Evolutionary conservation across 495 filamentous ascomycete genomes (phyloP), one percentile per base, ranked within the genome.

Genomic region (Oidiodendron maius): DNA sequence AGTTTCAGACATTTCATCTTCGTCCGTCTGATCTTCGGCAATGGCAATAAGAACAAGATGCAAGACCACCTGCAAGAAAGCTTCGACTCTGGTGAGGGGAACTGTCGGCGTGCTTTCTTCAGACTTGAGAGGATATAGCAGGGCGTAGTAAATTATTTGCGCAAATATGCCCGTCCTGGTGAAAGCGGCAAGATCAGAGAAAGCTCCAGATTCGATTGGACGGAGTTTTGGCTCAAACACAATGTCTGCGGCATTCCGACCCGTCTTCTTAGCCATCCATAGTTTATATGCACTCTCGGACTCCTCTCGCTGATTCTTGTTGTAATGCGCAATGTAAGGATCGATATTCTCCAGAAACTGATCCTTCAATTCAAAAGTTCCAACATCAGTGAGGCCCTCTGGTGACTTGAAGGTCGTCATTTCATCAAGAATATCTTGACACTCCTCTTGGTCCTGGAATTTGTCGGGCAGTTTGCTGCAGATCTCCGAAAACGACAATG

Each of bases 271-370:
- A 8, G 89, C 84, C 69, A 91, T 79, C 75, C 87, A 84, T 43
- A 82, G 83, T 47, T 81, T 86, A 64, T 90, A 96, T 15, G 87
- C 84, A 46, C 74, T 83, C 68, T 99, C 93, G 0, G 91, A 87
- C 61, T 99, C 93, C 57, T 99, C 93, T 21, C 93, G 84, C 64
- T 97, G 94, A 62, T 97, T 97, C 64, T 95, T 94, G 53, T 80
- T 90, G 67, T 93, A 99, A 55, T 96, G 87, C 12, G 89, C 83
- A 56, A 88, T 88, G 60, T 96, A 99, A 3, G 93, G 93, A 62
- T 99, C 93, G 23, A 97, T 78, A 21, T 94, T 75, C 45, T 86
- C 84, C 22, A 95, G 73, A 53, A 82, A 89, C 46, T 95, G 76
- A 0, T 83, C 77, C 64, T 91, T 95, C 35, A 99, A 71, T 60